Evolutionary conservation across 805 yeast species (phyloP), one percentile per base, ranked within the genome.

Genomic region (Kodamaea lidongshanica): DNA sequence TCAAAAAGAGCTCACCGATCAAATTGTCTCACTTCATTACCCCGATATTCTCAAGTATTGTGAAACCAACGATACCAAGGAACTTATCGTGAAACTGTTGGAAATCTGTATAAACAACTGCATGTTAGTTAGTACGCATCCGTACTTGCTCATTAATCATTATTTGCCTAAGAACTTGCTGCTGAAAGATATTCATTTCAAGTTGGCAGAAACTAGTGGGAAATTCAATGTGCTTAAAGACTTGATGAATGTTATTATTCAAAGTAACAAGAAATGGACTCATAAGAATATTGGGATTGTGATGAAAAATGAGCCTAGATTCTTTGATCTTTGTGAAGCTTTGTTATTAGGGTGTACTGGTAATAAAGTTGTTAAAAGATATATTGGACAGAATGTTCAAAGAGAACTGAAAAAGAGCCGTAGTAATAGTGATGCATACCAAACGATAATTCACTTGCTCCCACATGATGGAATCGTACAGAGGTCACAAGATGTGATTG

Each of bases 1-100:
- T 42, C 97, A 89, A 51, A 80, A 78, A 46, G 92, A 87, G 46
- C 65, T 89, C 30, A 84, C 88, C 7, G 95, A 89, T 54, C 95
- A 87, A 50, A 87, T 92, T 17, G 83, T 89, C 8, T 83, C 95
- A 2, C 63, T 87, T 23, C 97, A 89, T 56, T 89, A 88, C 51
- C 76, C 89, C 19, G 97, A 88, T 50, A 86, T 89, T 35, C 63
- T 89, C 44, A 79, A 86, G 55, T 88, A 80, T 52, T 87, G 84
- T 48, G 94, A 86, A 50, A 62, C 74, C 28, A 59, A 67, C 34
- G 70, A 66, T 39, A 56, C 58, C 23, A 52, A 56, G 5, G 68
- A 63, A 10, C 73, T 83, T 16, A 72, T 82, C 20, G 63, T 77
- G n/a, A 84, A 84, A 46, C 78, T 94, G 0, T 65, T 89, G 52